These are phyloP conservation scores for Gynandropsis gynandra DNA, from an alignment of 345 rosid genomes.

Conservation along the genomic window DNA sequence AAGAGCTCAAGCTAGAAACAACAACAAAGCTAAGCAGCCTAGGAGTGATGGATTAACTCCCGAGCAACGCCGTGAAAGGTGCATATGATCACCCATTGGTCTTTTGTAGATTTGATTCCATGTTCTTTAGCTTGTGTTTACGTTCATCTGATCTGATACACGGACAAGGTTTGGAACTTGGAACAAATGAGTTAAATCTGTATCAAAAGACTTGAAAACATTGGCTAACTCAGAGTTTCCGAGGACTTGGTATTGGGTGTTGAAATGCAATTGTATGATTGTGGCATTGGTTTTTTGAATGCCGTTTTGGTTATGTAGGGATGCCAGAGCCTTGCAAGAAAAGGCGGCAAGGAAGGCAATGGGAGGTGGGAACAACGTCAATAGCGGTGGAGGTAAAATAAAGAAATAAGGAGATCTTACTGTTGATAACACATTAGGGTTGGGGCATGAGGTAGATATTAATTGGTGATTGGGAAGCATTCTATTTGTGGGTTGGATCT, in stretches of 20 bases:
- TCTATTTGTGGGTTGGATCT: no score
- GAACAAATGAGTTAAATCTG: background rate
- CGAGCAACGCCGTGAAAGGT: constrained; percentile 82
- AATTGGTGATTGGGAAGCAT: background rate
- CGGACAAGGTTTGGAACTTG: background rate
- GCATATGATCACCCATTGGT: no score
- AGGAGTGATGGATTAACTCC: constrained; percentile 64
- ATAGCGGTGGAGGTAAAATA: constrained; percentile 27
- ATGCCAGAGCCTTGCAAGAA: constrained; percentile 76
- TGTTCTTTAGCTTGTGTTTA: background rate
- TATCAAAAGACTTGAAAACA: no score
- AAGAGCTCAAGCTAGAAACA: constrained; percentile 54
- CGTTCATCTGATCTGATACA: background rate
- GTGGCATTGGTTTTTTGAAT: background rate
- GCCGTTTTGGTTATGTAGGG: constrained; percentile 31
- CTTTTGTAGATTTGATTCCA: background rate
- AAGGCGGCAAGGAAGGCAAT: constrained; percentile 69
- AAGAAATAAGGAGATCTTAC: constrained; percentile 22
- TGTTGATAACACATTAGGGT: background rate
- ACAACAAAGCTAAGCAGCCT: constrained; percentile 29
- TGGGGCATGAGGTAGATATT: background rate
- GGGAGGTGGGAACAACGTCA: constrained; percentile 32
- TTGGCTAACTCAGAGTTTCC: background rate
- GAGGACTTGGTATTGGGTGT: background rate
- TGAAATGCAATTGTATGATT: background rate